These are phyloP conservation scores for Pichia occidentalis DNA, from an alignment of 805 yeast genomes.

Conservation along the genomic window DNA sequence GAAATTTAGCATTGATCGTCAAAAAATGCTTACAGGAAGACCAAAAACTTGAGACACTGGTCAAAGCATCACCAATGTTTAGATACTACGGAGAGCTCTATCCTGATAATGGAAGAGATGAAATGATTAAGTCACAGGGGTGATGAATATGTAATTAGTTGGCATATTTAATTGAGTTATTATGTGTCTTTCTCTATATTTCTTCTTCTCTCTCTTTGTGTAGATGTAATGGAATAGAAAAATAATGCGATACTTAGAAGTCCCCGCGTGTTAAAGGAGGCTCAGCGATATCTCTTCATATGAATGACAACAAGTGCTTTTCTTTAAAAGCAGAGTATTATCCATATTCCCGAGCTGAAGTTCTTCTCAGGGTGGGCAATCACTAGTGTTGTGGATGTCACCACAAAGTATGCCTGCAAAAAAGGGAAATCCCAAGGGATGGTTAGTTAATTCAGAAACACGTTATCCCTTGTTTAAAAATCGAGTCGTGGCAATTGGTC, in stretches of 20 bases:
- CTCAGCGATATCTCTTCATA: no score
- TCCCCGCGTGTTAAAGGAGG: no score
- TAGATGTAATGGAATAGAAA: no score
- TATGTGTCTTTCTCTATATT: constrained; percentile 1
- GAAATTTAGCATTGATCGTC: constrained; percentile 1
- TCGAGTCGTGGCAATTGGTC: constrained; percentile 37
- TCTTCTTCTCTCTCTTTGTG: not conserved
- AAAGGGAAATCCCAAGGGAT: not conserved
- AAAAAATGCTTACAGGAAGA: constrained; percentile 2
- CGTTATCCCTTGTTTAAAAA: constrained; percentile 23
- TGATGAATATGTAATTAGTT: not conserved
- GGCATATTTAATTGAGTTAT: no score
- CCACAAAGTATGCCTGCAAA: no score
- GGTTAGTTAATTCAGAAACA: not conserved
- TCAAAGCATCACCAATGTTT: constrained; percentile 12
- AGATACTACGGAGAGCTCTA: constrained; percentile 15
- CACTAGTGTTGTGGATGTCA: no score
- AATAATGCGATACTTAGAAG: no score
- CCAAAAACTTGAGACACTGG: not conserved
- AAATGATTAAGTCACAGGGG: not conserved
- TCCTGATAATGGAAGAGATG: constrained; percentile 15
- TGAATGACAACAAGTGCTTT: no score
- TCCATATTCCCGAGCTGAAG: no score
- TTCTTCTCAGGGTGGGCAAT: no score
- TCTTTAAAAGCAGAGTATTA: no score